A percentile compares a stretch with the other conserved stretches of the same genome.
Conservation (phyloP, 352 stramenopile species). For the Globisporangium heterothallicum region DNA sequence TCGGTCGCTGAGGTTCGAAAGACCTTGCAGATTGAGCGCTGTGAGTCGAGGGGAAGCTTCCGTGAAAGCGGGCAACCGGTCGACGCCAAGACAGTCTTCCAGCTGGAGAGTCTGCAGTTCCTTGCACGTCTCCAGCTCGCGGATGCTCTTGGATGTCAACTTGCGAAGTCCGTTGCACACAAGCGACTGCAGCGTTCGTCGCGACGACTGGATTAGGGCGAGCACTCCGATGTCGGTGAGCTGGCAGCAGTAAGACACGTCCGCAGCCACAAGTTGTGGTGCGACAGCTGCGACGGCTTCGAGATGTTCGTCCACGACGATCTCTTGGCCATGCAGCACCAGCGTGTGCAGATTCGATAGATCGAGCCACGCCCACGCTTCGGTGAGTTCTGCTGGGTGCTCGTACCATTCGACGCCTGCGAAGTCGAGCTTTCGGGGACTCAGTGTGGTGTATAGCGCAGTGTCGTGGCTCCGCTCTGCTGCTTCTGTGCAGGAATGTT, state of each 20-base stretch:
- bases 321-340: conserved; percentile 2
- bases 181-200: conserved; percentile 6
- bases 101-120: conserved; percentile 13
- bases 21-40: conserved; percentile 12
- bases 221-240: conserved; percentile 2
- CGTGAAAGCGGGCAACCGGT: conserved; percentile 4
- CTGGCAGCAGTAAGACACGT: conserved; percentile 9
- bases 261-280: conserved; percentile 1
- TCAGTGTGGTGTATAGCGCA: background rate
- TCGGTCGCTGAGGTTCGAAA: conserved; percentile 6
- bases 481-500: background rate
- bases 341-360: conserved; percentile 3
- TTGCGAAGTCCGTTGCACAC: conserved; percentile 9
- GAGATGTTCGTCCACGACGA: conserved; percentile 7
- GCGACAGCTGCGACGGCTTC: background rate
- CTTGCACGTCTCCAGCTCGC: conserved; percentile 5
- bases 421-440: background rate
- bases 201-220: background rate
- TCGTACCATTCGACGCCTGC: conserved; percentile 10
- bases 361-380: background rate
- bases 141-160: conserved; percentile 6
- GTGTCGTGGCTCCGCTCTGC: background rate
- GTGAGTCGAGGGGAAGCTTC: background rate
- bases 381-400: background rate
- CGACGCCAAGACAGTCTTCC: conserved; percentile 13